Percentiles rank a stretch among this genome's conserved stretches.
Conservation (phyloP, 345 rosid species). For the Noccaea bulbosa region DNA sequence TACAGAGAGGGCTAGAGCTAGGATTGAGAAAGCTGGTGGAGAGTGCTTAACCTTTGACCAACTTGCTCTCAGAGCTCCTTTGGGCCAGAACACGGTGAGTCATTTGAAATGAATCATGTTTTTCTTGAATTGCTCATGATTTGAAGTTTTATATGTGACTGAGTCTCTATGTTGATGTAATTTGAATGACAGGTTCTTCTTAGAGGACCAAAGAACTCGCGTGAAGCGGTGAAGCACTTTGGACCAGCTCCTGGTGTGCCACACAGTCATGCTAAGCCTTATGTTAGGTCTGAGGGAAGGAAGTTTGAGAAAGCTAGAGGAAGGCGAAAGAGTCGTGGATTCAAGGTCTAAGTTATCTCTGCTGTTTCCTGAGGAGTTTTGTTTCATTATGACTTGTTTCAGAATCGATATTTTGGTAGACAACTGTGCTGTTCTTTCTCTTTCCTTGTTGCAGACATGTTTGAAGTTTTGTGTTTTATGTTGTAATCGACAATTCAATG, state of each 20-base stretch:
- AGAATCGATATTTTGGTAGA: conserved; percentile 47
- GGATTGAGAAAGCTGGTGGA: conserved; percentile 97
- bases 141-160: not conserved
- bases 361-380: not conserved
- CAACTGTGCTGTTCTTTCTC: conserved; percentile 17
- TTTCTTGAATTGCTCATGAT: too few relatives aligned
- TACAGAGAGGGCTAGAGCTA: conserved; percentile 88
- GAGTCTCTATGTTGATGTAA: not conserved
- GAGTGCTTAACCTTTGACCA: conserved; percentile 93
- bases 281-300: conserved; percentile 78
- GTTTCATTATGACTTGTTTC: conserved; percentile 30
- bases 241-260: conserved; percentile 98
- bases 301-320: conserved; percentile 93
- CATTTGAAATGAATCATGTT: not conserved
- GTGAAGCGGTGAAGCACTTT: conserved; percentile 95
- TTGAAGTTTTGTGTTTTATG: not conserved
- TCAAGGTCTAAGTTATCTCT: conserved; percentile 52
- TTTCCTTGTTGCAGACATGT: conserved; percentile 26
- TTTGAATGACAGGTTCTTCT: conserved; percentile 61
- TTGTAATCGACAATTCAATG: conserved; percentile 23
- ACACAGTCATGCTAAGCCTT: conserved; percentile 85
- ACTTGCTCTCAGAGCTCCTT: conserved; percentile 88
- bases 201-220: conserved; percentile 89
- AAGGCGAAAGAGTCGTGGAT: conserved; percentile 74
- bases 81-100: conserved; percentile 92